Base-by-base conservation (phyloP, 2,329 filamentous ascomycete genomes). In the Aspergillus amoenus region DNA sequence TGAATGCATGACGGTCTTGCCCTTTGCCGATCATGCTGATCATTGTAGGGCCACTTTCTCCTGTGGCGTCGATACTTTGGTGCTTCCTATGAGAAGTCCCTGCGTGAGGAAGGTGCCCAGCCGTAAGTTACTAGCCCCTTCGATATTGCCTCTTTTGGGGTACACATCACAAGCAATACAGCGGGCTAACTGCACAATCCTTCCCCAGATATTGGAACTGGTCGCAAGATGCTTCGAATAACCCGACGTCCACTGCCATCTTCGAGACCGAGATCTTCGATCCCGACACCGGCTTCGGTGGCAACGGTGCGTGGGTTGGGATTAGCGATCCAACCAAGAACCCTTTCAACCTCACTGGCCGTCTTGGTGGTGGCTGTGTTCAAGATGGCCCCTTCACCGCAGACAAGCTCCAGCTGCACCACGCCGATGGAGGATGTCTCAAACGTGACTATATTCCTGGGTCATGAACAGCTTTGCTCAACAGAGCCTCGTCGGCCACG, bases 1-100 rank as follows among this genome's bases (percentile, higher is more conserved):
- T 24, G 2, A 6, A 24, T 24, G 5, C 30, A 30, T 30, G 15
- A 18, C 8, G 17, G 12, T 34, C 22, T 49, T 12, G 30, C 32
- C 22, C 24, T 12, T 22, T 48, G 37, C 39, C 32, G 45, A 56
- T 56, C 50, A 12, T 37, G 43, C 55, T 61, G 42, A 61, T 58
- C 51, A 55, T 34, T 11, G 24, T 46, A 63, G 61, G 61, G 59
- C 24, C 56, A 60, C 42, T 76, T 79, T 62, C 64, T 78, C 32
- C 67, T 72, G 18, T 78, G 77, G 76, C 78, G 79, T 61, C 72
- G 78, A 41, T 75, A 76, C 56, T 77, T 73, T 60, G 61, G 75
- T 21, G 70, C 67, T 34, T 66, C 74, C 15, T 79, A 76, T 58
- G 78, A 80, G 59, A 66, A 73, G 55, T 71, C 73, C 22, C 66